Conservation (phyloP, 495 filamentous ascomycete species). For the Xylaria longipes region DNA sequence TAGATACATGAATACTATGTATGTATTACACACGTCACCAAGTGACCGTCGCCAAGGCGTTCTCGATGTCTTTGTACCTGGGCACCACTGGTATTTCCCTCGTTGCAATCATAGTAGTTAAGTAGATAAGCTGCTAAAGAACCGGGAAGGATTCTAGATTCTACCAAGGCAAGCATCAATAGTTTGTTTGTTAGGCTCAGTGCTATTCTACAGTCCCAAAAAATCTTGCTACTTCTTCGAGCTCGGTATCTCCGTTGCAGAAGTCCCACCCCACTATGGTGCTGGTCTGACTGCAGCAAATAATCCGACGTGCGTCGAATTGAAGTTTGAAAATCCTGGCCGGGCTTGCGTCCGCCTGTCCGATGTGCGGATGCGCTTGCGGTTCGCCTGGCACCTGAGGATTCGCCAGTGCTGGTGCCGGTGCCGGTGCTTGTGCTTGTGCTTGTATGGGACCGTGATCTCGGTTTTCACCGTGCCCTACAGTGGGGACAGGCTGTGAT, state of each 20-base stretch:
- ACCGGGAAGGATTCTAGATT: not conserved
- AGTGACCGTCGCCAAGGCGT: not conserved
- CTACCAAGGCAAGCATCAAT: not conserved
- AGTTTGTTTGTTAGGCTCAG: not conserved
- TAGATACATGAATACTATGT: slow-evolving; percentile 17
- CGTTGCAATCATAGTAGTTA: not conserved
- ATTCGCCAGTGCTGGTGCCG: slow-evolving; percentile 30
- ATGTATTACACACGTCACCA: not conserved
- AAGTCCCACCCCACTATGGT: slow-evolving; percentile 98
- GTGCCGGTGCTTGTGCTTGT: slow-evolving; percentile 13
- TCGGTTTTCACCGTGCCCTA: slow-evolving; percentile 5
- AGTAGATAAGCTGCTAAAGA: not conserved
- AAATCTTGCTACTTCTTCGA: slow-evolving; percentile 81
- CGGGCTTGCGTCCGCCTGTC: slow-evolving; percentile 53
- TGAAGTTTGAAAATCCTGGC: slow-evolving; percentile 95
- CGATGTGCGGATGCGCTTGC: slow-evolving; percentile 40
- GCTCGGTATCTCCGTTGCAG: slow-evolving; percentile 83
- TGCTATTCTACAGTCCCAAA: slow-evolving; percentile 64
- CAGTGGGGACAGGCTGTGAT: slow-evolving; percentile 19
- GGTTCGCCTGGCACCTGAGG: slow-evolving; percentile 29
- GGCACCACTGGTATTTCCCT: not conserved
- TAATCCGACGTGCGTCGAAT: slow-evolving; percentile 92
- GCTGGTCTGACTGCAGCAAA: slow-evolving; percentile 89
- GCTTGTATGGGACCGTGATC: slow-evolving; percentile 24
- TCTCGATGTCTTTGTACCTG: not conserved